Evolutionary conservation across 2,329 filamentous ascomycete genomes (phyloP).

Genomic region (Emmonsiellopsis sp.): DNA sequence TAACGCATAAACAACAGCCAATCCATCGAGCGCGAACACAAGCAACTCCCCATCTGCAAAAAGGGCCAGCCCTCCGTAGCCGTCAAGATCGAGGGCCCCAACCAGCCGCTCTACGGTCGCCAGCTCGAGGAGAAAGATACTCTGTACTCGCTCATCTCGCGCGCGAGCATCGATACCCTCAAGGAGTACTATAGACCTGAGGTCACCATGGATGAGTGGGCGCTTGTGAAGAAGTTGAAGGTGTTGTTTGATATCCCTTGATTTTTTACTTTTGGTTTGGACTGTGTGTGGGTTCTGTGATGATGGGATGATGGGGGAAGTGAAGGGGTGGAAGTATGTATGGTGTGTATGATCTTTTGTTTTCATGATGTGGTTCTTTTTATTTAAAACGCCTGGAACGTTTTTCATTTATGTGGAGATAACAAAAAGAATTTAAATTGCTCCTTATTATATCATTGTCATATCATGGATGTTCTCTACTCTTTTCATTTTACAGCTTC

Average conservation of each 20-base stretch:
- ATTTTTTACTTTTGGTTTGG: slow-evolving; percentile 11
- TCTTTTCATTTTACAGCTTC: too few relatives aligned
- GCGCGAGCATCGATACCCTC: slow-evolving; percentile 82
- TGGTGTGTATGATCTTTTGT: too few relatives aligned
- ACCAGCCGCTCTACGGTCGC: slow-evolving; percentile 89
- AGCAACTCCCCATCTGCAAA: slow-evolving; percentile 84
- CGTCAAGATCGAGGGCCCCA: slow-evolving; percentile 89
- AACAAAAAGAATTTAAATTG: too few relatives aligned
- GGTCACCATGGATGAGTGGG: slow-evolving; percentile 88
- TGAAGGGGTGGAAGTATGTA: too few relatives aligned
- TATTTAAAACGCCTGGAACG: too few relatives aligned
- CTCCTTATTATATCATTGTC: too few relatives aligned
- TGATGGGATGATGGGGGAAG: too few relatives aligned
- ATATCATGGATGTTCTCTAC: too few relatives aligned
- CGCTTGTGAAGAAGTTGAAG: slow-evolving; percentile 91
- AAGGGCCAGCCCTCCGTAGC: slow-evolving; percentile 95
- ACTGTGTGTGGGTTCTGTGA: background rate
- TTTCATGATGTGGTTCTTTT: too few relatives aligned
- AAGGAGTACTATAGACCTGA: slow-evolving; percentile 93
- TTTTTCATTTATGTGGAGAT: too few relatives aligned
- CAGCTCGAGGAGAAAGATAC: slow-evolving; percentile 87
- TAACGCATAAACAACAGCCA: slow-evolving; percentile 48
- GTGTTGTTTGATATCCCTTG: slow-evolving; percentile 80
- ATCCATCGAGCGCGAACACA: slow-evolving; percentile 95
- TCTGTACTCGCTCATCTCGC: slow-evolving; percentile 80